Evolutionary conservation across 139 green algal species (phyloP).

Genomic region (Chlamydomonas incerta): DNA sequence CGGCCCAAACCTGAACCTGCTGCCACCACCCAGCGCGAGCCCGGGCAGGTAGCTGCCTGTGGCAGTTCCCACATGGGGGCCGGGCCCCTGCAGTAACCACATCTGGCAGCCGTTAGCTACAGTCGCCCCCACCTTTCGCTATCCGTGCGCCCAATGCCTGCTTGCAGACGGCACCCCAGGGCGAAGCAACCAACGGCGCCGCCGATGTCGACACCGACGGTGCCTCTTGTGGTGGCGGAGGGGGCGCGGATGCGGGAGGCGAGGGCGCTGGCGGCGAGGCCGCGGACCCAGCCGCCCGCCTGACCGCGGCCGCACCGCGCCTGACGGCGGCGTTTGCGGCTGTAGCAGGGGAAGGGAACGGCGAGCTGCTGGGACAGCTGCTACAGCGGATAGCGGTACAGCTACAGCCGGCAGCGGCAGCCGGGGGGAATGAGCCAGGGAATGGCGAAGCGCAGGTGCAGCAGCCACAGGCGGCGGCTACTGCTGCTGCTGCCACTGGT

Average conservation of each 20-base stretch:
- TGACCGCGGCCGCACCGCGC: neutral
- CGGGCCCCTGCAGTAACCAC: too few species aligned
- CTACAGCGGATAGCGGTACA: neutral
- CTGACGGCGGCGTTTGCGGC: slow-evolving; percentile 13
- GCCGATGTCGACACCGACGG: neutral
- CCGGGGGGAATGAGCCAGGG: neutral
- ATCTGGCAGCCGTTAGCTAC: too few species aligned
- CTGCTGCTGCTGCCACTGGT: too few species aligned
- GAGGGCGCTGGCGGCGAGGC: neutral
- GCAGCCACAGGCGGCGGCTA: too few species aligned
- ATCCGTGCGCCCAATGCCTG: too few species aligned
- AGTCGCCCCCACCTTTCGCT: too few species aligned
- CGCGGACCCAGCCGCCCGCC: neutral
- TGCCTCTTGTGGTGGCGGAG: too few species aligned
- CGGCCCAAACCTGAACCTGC: too few species aligned
- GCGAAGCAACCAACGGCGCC: neutral
- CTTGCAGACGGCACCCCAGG: too few species aligned
- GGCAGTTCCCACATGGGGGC: too few species aligned
- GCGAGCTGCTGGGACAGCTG: neutral
- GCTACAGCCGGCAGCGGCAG: neutral
- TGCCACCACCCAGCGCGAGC: neutral
- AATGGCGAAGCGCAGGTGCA: neutral
- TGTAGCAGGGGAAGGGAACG: slow-evolving; percentile 26
- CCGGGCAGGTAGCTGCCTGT: too few species aligned
- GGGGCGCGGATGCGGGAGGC: neutral